Percentiles rank a stretch among this genome's conserved stretches.
Evolutionary conservation across 2,329 filamentous ascomycete genomes (phyloP).

Genomic region (Arachnopeziza araneosa): DNA sequence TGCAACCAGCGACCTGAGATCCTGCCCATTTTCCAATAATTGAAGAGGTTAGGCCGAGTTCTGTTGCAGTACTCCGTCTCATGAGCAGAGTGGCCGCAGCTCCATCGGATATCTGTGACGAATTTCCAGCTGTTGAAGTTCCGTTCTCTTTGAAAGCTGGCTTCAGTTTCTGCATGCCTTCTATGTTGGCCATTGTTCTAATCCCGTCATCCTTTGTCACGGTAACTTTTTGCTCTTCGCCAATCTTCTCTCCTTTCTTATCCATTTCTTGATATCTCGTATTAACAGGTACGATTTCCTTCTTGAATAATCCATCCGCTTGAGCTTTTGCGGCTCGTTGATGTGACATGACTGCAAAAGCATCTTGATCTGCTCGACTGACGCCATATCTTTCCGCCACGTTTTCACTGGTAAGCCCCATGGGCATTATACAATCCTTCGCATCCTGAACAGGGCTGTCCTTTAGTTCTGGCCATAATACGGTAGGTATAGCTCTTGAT

Average conservation of each 20-base stretch:
- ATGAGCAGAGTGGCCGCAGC: slow-evolving; percentile 80
- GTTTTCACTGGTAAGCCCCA: slow-evolving; percentile 88
- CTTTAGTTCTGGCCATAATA: slow-evolving; percentile 70
- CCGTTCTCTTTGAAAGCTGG: slow-evolving; percentile 76
- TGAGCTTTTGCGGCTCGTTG: slow-evolving; percentile 66
- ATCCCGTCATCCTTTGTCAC: slow-evolving; percentile 81
- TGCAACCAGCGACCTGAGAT: slow-evolving; percentile 69
- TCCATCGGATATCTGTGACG: slow-evolving; percentile 80
- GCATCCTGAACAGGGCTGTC: slow-evolving; percentile 62
- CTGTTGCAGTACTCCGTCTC: slow-evolving; percentile 71
- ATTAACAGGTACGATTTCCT: slow-evolving; percentile 63
- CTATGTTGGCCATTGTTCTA: slow-evolving; percentile 57
- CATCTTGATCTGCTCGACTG: slow-evolving; percentile 71
- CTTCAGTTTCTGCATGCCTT: slow-evolving; percentile 73
- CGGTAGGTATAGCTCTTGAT: slow-evolving; percentile 72
- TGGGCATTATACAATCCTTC: slow-evolving; percentile 85
- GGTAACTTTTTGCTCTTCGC: slow-evolving; percentile 54
- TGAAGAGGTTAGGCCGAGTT: slow-evolving; percentile 55
- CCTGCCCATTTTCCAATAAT: slow-evolving; percentile 83
- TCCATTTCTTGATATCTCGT: slow-evolving; percentile 46
- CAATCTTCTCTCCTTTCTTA: slow-evolving; percentile 51
- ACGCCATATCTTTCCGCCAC: slow-evolving; percentile 75
- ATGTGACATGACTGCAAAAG: slow-evolving; percentile 72
- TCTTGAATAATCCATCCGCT: slow-evolving; percentile 62
- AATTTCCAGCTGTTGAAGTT: slow-evolving; percentile 79